phyloP scores from a whole-genome alignment of 2,329 filamentous ascomycete genomes.

The Daldinia eschscholtzii region DNA sequence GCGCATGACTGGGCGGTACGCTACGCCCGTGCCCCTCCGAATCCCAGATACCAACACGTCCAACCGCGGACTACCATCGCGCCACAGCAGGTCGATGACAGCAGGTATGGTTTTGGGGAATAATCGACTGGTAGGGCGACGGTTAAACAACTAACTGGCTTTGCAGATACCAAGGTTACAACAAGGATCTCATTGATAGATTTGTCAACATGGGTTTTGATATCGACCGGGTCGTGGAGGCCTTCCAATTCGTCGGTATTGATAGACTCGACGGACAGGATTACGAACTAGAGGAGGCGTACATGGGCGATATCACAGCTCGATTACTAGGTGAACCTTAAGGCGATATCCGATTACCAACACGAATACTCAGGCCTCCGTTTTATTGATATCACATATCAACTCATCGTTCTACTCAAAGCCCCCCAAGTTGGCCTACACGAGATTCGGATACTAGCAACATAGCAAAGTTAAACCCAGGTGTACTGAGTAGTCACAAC shows the following conservation, averaged over 20 bases:
- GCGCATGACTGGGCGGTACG: constrained; percentile 92
- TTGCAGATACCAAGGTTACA: constrained; percentile 86
- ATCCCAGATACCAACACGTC: constrained; percentile 46
- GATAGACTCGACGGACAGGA: constrained; percentile 81
- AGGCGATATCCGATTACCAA: neutral
- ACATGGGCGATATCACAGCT: constrained; percentile 90
- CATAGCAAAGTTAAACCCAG: constrained; percentile 7
- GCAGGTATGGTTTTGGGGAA: constrained; percentile 50
- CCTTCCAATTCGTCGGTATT: constrained; percentile 85
- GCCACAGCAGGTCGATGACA: constrained; percentile 68
- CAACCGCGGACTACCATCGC: constrained; percentile 54
- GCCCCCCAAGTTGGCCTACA: neutral
- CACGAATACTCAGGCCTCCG: neutral
- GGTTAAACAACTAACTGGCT: constrained; percentile 26
- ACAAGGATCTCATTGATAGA: constrained; percentile 82
- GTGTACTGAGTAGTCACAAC: constrained; percentile 27
- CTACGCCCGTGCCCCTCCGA: constrained; percentile 79
- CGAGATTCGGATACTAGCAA: constrained; percentile 2
- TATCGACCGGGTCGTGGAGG: constrained; percentile 85
- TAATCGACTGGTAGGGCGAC: neutral
- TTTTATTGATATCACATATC: constrained; percentile 13
- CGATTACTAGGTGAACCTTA: constrained; percentile 80
- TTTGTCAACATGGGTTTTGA: constrained; percentile 95
- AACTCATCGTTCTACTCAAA: constrained; percentile 1
- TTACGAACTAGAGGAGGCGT: constrained; percentile 89